phyloP scores from a whole-genome alignment of 129 eudicot species.

The Lonicera japonica region DNA sequence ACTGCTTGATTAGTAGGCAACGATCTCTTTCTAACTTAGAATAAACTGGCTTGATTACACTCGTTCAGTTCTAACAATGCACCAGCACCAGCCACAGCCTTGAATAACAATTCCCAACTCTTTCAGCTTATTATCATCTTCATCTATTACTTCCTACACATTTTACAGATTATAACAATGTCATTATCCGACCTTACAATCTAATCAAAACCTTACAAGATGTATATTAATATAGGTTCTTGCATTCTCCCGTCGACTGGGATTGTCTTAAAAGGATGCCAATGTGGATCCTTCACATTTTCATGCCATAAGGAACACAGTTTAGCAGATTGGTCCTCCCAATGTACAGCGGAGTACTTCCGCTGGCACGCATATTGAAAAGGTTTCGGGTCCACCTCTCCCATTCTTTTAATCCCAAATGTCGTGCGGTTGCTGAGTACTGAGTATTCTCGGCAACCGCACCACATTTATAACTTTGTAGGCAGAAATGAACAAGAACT shows the following conservation, averaged over 20 bases:
- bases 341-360: slow-evolving; percentile 4
- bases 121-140: slow-evolving; percentile 21
- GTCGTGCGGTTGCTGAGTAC: not conserved
- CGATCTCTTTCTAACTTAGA: slow-evolving; percentile 33
- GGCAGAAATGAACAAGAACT: too few species aligned
- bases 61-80: slow-evolving; percentile 30
- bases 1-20: slow-evolving; percentile 26
- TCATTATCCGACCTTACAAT: too few species aligned
- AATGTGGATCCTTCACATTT: slow-evolving; percentile 12
- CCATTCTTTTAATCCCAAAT: slow-evolving; percentile 22
- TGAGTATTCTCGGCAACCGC: too few species aligned
- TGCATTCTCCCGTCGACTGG: slow-evolving; percentile 14
- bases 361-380: slow-evolving; percentile 10
- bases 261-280: slow-evolving; percentile 30
- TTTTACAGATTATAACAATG: not conserved
- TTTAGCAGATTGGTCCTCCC: not conserved
- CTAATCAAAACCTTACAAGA: too few species aligned
- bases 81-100: slow-evolving; percentile 29
- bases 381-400: slow-evolving; percentile 18
- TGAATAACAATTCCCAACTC: slow-evolving; percentile 16
- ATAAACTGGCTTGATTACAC: slow-evolving; percentile 32
- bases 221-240: not conserved
- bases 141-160: slow-evolving; percentile 25
- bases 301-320: slow-evolving; percentile 16
- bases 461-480: too few species aligned